A percentile compares a stretch with the other conserved stretches of the same genome.
These are phyloP conservation scores for Harrya chromipes DNA, from an alignment of 768 basidiomycete species.

Conservation along the genomic window DNA sequence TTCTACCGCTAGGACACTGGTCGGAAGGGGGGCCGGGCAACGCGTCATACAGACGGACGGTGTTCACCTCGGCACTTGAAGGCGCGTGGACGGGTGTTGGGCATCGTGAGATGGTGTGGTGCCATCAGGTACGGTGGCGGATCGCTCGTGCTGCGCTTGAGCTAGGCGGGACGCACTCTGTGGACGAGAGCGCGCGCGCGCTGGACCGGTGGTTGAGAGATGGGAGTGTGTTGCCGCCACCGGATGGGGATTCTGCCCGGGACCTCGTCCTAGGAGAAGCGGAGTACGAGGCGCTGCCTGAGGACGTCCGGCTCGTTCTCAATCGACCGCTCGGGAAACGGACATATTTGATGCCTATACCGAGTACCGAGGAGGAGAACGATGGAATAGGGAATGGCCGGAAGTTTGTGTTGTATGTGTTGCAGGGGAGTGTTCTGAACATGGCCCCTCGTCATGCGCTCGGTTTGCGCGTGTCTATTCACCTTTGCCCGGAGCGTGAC, in stretches of 20 bases:
- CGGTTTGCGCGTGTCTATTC: constrained; percentile 46
- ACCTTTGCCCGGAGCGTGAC: constrained; percentile 38
- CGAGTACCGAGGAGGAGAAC: background rate
- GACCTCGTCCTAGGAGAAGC: constrained; percentile 9
- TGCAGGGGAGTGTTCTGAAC: constrained; percentile 51
- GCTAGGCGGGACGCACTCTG: constrained; percentile 38
- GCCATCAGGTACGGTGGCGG: constrained; percentile 92
- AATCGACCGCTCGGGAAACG: constrained; percentile 40
- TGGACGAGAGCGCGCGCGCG: constrained; percentile 27
- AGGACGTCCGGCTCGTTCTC: constrained; percentile 40
- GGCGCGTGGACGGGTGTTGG: constrained; percentile 96
- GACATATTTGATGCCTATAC: constrained; percentile 51
- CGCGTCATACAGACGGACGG: constrained; percentile 48
- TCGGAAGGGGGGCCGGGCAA: background rate
- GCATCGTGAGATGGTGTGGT: constrained; percentile 98
- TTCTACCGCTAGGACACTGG: constrained; percentile 43
- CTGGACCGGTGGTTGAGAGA: constrained; percentile 71
- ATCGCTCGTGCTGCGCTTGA: constrained; percentile 80
- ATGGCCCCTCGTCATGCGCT: constrained; percentile 48
- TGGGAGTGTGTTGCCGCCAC: constrained; percentile 45
- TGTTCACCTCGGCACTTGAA: constrained; percentile 85
- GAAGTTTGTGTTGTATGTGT: constrained; percentile 56
- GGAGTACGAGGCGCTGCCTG: constrained; percentile 37
- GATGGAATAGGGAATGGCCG: constrained; percentile 1
- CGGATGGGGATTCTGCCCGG: constrained; percentile 8